Evolutionary conservation across 2,329 filamentous ascomycete genomes (phyloP), one percentile per base, ranked within the genome.

Genomic region (Fusarium falciforme): DNA sequence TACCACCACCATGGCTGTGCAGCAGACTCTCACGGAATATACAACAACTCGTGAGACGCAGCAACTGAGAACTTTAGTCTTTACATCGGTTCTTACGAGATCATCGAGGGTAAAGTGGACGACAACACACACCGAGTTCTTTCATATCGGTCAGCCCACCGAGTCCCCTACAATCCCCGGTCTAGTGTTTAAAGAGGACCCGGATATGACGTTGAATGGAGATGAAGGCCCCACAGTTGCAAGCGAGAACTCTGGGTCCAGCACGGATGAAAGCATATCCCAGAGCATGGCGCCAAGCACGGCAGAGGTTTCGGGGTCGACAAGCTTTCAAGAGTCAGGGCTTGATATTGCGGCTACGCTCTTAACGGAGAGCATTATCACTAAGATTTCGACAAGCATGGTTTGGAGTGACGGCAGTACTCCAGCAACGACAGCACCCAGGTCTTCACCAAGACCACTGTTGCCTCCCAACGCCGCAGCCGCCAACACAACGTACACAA

Each of bases 71-170:
- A 77, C 71, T 14, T 54, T 74, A 2, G 47, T 70, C n/a, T 64
- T 75, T 25, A 78, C 76, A 10, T 78, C 73, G 9, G 72, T 73
- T 9, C 58, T 71, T 8, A 80, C 73, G 5, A 77, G 49, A 11
- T 78, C 71, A 10, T 68, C 70, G 3, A 76, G 75, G 5, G 57
- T 76, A 8, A 71, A 59, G 11, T 29, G 64, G 16, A 71, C 67
- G 14, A 70, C 67, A 22, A 75, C 68, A 17, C 54, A 58, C 31
- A 73, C 72, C 27, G 64, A 68, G 27, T 70, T 77, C 22, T n/a
- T 76, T 6, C 33, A 69, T 31, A 42, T 67, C 7, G 57, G 33
- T n/a, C 60, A 64, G 33, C 67, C 68, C 20, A 68, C 52, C 44
- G 47, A 27, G 17, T 63, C 66, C 36, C 29, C 55, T 6, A 57